Conservation (phyloP, 306 rosid genomes). For the Rosa rugosa region DNA sequence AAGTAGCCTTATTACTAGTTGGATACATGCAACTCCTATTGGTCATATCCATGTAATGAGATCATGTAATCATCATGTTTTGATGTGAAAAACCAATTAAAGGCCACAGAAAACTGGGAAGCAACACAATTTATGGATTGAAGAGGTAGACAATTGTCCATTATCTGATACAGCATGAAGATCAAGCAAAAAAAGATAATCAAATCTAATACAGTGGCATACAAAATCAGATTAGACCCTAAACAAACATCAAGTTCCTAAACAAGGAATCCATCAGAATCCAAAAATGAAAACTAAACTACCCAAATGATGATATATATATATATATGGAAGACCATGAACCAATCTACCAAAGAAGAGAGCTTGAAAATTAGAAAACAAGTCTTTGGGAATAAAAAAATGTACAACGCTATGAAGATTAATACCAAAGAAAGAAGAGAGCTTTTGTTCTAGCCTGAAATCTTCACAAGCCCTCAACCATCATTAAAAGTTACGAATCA, state of each 20-base stretch:
- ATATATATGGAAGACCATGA: conserved; percentile 11
- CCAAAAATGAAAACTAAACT: conserved; percentile 13
- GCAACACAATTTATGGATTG: neutral
- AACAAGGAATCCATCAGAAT: conserved; percentile 29
- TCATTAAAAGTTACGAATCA: too few relatives aligned
- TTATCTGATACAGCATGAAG: conserved; percentile 8
- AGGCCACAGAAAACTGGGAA: neutral
- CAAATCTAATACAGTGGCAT: conserved; percentile 16
- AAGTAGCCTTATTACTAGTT: too few relatives aligned
- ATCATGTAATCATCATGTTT: neutral
- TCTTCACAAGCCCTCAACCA: too few relatives aligned
- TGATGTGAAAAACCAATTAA: neutral
- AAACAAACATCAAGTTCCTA: neutral
- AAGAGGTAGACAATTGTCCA: conserved; percentile 16
- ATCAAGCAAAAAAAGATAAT: conserved; percentile 12
- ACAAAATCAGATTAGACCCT: conserved; percentile 4
- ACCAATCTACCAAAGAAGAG: conserved; percentile 20
- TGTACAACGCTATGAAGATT: too few relatives aligned
- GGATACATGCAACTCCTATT: too few relatives aligned
- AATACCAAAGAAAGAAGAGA: too few relatives aligned
- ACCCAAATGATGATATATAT: conserved; percentile 29
- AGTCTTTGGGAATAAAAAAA: too few relatives aligned
- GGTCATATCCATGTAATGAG: too few relatives aligned
- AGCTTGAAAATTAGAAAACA: too few relatives aligned
- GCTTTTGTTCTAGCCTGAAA: too few relatives aligned